Evolutionary conservation across 2,329 filamentous ascomycete species (phyloP).

Genomic region (Alternaria angustiovoidea): DNA sequence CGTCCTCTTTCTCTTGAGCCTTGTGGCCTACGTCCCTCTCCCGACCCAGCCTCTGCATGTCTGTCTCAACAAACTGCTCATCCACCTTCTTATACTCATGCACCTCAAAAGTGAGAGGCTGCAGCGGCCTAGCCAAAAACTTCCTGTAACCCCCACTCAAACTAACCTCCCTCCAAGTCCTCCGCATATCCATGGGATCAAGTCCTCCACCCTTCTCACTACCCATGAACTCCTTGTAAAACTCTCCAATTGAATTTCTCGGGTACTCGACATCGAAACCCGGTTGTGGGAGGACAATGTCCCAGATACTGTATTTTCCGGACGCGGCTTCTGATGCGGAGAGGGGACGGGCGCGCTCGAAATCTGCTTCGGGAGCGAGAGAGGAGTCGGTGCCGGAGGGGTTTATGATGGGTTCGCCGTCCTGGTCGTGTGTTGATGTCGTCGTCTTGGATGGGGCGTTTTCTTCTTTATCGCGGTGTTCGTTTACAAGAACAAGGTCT

Average conservation of each 20-base stretch:
- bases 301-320: constrained; percentile 81
- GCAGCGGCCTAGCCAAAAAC: constrained; percentile 74
- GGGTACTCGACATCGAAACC: constrained; percentile 92
- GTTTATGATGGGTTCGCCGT: constrained; percentile 71
- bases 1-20: constrained; percentile 29
- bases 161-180: constrained; percentile 85
- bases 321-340: constrained; percentile 79
- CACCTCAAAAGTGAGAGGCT: constrained; percentile 71
- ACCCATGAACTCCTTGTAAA: constrained; percentile 87
- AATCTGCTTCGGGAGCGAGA: constrained; percentile 62
- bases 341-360: constrained; percentile 75
- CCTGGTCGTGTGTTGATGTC: constrained; percentile 58
- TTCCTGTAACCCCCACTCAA: constrained; percentile 89
- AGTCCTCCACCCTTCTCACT: constrained; percentile 78
- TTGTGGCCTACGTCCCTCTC: constrained; percentile 57
- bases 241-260: constrained; percentile 79
- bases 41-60: constrained; percentile 72
- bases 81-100: constrained; percentile 73
- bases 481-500: constrained; percentile 77
- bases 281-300: constrained; percentile 90
- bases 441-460: constrained; percentile 37
- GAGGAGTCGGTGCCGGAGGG: constrained; percentile 66
- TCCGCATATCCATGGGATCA: constrained; percentile 86
- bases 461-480: constrained; percentile 60
- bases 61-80: constrained; percentile 89